These are phyloP conservation scores for Boletus sp. DNA, from an alignment of 1,284 basidiomycete genomes.

Conservation along the genomic window DNA sequence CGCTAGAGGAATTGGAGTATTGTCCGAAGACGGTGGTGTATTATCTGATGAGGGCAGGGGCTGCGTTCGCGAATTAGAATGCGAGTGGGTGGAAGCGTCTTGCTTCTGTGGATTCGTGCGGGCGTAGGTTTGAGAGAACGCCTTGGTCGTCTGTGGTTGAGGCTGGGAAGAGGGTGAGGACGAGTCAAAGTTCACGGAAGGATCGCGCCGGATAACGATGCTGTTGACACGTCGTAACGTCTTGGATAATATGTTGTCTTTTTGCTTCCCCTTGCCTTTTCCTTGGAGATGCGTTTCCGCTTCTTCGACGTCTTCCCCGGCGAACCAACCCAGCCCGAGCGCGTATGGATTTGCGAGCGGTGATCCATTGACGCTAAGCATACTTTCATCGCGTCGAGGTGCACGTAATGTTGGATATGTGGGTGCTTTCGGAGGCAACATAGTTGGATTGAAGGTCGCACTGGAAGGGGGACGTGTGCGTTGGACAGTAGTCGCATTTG, in stretches of 20 bases:
- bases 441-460: conserved; percentile 68
- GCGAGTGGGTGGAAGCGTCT: conserved; percentile 40
- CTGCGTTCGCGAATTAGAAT: conserved; percentile 43
- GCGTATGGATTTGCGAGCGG: conserved; percentile 75
- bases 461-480: conserved; percentile 61
- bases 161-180: conserved; percentile 23
- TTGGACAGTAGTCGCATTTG: conserved; percentile 10
- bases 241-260: conserved; percentile 7
- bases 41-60: conserved; percentile 38
- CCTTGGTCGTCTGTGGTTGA: conserved; percentile 12
- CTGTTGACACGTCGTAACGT: conserved; percentile 54
- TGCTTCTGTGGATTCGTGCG: conserved; percentile 57
- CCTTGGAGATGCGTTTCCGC: conserved; percentile 11
- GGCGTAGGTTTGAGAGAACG: conserved; percentile 43
- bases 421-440: conserved; percentile 62
- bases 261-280: conserved; percentile 31
- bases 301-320: conserved; percentile 40
- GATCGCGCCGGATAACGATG: conserved; percentile 64
- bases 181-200: conserved; percentile 45
- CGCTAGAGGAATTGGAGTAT: conserved; percentile 9
- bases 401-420: conserved; percentile 57
- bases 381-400: conserved; percentile 69
- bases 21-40: conserved; percentile 19
- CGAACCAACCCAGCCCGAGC: conserved; percentile 58
- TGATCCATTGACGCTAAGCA: conserved; percentile 78